Conservation (phyloP, 148 eudicot species). For the Rhododendron kiyosumense region DNA sequence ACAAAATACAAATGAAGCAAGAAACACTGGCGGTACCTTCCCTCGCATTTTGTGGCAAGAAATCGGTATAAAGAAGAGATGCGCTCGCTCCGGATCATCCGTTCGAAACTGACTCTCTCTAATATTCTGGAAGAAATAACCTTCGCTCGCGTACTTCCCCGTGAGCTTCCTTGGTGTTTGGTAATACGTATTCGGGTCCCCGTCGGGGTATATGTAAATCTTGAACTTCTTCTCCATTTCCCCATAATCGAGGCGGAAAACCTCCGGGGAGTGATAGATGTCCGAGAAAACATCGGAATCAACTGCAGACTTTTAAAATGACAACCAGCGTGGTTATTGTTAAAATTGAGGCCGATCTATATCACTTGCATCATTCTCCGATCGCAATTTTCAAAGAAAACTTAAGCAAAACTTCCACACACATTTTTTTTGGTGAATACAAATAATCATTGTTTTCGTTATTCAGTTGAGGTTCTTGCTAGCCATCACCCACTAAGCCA, state of each 20-base stretch:
- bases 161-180: conserved; percentile 89
- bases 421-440: too few relatives aligned
- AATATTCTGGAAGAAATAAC: conserved; percentile 86
- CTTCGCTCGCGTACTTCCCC: conserved; percentile 86
- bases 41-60: conserved; percentile 97
- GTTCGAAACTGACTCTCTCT: conserved; percentile 68
- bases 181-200: conserved; percentile 68
- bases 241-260: conserved; percentile 54
- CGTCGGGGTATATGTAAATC: conserved; percentile 75
- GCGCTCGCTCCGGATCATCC: conserved; percentile 68
- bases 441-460: too few relatives aligned
- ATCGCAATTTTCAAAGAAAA: too few relatives aligned
- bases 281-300: conserved; percentile 24
- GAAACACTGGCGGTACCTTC: conserved; percentile 34
- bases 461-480: too few relatives aligned
- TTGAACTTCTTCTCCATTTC: conserved; percentile 78
- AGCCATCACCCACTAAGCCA: too few relatives aligned
- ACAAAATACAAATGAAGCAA: not conserved
- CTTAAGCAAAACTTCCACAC: too few relatives aligned
- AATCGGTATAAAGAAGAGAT: conserved; percentile 80
- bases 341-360: too few relatives aligned
- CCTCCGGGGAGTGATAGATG: conserved; percentile 59
- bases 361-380: too few relatives aligned
- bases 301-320: not conserved
- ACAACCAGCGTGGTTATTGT: not conserved